These are phyloP conservation scores for Populus hybrid DNA, from an alignment of 441 rosid species.

Conservation along the genomic window DNA sequence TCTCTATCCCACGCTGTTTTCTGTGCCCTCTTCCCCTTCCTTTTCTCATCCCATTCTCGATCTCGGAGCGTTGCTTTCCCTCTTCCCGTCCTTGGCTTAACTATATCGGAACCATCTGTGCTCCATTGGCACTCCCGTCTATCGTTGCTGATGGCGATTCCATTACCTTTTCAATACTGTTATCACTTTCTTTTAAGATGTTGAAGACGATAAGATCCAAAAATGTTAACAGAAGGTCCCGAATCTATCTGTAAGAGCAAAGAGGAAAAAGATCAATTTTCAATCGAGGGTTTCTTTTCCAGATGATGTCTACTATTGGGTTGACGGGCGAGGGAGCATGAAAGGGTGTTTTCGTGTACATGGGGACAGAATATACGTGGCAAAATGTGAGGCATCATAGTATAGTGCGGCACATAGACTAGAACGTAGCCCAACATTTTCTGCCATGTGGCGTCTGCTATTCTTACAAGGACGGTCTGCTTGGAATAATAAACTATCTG, in stretches of 20 bases:
- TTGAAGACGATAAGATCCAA: no score
- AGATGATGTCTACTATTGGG: background rate
- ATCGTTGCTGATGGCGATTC: no score
- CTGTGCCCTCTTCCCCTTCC: constrained; percentile 19
- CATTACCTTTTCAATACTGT: no score
- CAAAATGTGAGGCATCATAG: background rate
- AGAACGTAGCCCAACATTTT: background rate
- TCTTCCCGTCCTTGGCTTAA: no score
- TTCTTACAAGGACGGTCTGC: background rate
- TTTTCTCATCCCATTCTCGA: background rate
- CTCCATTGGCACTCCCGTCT: no score
- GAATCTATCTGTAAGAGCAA: no score
- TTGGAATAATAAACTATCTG: background rate
- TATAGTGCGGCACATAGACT: background rate
- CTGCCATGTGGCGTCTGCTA: background rate
- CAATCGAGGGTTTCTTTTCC: no score
- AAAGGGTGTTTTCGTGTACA: background rate
- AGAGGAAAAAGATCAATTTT: no score
- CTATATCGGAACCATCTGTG: no score
- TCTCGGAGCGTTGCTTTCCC: no score
- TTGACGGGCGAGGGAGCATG: background rate
- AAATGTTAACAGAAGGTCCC: background rate
- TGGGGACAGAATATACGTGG: background rate
- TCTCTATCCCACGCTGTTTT: constrained; percentile 12
- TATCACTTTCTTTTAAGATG: no score